These are phyloP conservation scores for Triadica sebifera DNA, from an alignment of 345 rosid species.

Conservation along the genomic window DNA sequence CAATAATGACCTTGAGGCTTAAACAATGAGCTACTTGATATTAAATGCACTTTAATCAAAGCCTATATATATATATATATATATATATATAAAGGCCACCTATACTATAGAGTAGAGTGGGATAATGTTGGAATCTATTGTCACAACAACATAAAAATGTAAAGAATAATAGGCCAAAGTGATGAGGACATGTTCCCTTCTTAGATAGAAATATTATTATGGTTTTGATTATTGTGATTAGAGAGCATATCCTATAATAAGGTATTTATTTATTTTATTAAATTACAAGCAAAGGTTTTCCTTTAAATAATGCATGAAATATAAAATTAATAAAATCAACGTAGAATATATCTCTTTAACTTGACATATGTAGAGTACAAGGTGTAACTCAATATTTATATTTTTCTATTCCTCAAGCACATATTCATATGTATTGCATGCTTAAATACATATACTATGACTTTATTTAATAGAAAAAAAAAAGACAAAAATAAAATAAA, in stretches of 20 bases:
- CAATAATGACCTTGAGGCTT: background rate
- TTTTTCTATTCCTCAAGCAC: background rate
- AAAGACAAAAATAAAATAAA: background rate
- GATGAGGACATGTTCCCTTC: conserved; percentile 27
- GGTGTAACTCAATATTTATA: background rate
- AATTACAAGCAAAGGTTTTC: background rate
- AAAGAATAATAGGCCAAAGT: background rate
- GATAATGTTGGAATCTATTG: conserved; percentile 36
- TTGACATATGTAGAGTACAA: background rate
- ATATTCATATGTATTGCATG: background rate
- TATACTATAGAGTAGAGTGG: conserved; percentile 1
- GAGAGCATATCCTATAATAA: no score
- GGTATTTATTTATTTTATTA: background rate
- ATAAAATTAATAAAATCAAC: background rate
- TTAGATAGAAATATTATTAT: conserved; percentile 9
- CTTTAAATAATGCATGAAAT: background rate
- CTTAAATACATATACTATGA: background rate
- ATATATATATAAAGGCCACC: background rate
- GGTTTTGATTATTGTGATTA: background rate
- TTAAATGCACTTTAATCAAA: conserved; percentile 22
- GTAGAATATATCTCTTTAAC: background rate
- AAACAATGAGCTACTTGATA: conserved; percentile 3
- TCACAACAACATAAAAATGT: conserved; percentile 17
- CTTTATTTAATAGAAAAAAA: background rate
- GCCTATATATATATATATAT: background rate